Percentiles rank a stretch among this genome's conserved stretches.
phyloP scores from a whole-genome alignment of 495 filamentous ascomycete genomes.

The Amorphotheca resinae region DNA sequence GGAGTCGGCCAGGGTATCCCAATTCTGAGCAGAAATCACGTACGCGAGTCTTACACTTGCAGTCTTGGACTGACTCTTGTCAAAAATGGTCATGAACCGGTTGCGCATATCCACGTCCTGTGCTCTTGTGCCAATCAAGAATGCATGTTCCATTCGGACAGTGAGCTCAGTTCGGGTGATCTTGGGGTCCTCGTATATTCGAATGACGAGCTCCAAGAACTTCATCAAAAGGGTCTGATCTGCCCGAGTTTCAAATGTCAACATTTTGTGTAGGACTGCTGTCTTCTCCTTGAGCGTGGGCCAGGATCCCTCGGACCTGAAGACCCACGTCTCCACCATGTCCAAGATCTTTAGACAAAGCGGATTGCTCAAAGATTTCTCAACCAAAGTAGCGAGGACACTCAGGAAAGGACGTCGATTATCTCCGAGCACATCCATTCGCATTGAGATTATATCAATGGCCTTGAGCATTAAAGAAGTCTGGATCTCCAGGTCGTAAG shows the following conservation, averaged over 20 bases:
- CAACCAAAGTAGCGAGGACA: conserved; percentile 84
- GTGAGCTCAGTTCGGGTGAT: conserved; percentile 92
- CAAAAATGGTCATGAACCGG: conserved; percentile 88
- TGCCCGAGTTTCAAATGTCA: conserved; percentile 74
- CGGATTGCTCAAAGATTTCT: conserved; percentile 73
- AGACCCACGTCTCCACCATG: conserved; percentile 94
- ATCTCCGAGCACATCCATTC: conserved; percentile 90
- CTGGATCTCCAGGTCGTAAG: conserved; percentile 72
- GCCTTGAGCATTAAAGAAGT: conserved; percentile 84
- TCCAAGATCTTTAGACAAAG: conserved; percentile 84
- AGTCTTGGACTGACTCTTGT: conserved; percentile 75
- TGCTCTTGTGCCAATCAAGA: conserved; percentile 87
- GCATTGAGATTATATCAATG: conserved; percentile 76
- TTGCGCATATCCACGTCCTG: conserved; percentile 96
- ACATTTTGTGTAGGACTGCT: conserved; percentile 93
- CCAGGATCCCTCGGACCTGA: conserved; percentile 83
- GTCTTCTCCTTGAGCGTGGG: conserved; percentile 97
- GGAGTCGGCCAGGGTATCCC: conserved; percentile 86
- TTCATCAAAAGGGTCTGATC: conserved; percentile 77
- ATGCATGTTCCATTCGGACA: conserved; percentile 92
- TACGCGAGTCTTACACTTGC: conserved; percentile 79
- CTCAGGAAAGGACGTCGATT: conserved; percentile 86
- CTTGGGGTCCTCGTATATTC: conserved; percentile 93
- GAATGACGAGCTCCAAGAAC: conserved; percentile 90
- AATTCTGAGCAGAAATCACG: conserved; percentile 86